A percentile compares a stretch with the other conserved stretches of the same genome.
These are phyloP conservation scores for Coemansia sp. DNA, from an alignment of 192 early-diverging fungal genomes.

Conservation along the genomic window DNA sequence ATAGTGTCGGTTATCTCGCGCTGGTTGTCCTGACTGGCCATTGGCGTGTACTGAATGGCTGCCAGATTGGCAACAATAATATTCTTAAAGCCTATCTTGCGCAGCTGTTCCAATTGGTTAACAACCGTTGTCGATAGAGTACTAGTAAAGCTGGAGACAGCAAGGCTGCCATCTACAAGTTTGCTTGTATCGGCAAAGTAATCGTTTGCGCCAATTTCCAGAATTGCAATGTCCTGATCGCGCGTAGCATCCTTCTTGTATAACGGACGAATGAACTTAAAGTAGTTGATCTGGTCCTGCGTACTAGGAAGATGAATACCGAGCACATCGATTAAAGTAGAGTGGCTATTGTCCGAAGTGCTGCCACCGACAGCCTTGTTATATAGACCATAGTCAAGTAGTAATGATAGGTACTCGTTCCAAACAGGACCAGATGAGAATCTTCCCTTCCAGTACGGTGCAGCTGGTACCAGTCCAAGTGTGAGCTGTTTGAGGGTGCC, in stretches of 20 bases:
- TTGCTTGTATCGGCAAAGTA: constrained; percentile 19
- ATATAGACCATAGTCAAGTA: constrained; percentile 20
- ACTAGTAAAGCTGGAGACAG: constrained; percentile 12
- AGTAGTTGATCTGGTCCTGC: constrained; percentile 39
- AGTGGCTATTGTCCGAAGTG: constrained; percentile 22
- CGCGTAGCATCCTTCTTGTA: constrained; percentile 12
- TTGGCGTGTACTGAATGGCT: constrained; percentile 37
- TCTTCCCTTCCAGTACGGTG: constrained; percentile 39
- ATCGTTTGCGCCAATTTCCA: constrained; percentile 39
- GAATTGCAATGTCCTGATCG: constrained; percentile 20
- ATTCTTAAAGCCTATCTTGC: constrained; percentile 30
- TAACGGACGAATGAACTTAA: constrained; percentile 24
- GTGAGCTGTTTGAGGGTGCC: constrained; percentile 35
- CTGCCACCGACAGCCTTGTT: constrained; percentile 40
- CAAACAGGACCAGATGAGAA: constrained; percentile 37
- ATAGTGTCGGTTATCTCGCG: not conserved
- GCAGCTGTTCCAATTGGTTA: constrained; percentile 29
- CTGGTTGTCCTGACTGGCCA: not conserved
- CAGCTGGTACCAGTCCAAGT: constrained; percentile 17
- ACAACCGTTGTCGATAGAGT: constrained; percentile 18
- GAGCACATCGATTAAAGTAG: constrained; percentile 17
- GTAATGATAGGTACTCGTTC: constrained; percentile 35
- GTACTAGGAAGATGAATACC: constrained; percentile 25
- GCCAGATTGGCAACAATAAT: constrained; percentile 32
- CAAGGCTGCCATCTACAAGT: constrained; percentile 2